Base-by-base conservation (phyloP, 345 rosid species). In the Sapria himalayana region DNA sequence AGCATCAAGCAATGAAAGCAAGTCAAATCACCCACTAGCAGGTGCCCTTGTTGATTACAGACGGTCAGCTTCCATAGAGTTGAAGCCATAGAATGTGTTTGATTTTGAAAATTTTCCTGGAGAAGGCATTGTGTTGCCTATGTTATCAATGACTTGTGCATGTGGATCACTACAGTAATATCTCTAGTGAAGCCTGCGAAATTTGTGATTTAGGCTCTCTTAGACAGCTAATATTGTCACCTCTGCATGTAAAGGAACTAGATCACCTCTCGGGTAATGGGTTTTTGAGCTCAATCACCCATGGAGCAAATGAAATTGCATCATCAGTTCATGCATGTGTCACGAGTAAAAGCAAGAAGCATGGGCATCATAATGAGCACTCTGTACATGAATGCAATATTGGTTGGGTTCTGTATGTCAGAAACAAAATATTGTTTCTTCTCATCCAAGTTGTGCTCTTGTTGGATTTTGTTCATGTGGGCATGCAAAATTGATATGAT, bases 101-200 rank as follows among this genome's bases (percentile, higher is more conserved):
- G n/a, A n/a, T n/a, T n/a, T n/a, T n/a, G n/a, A n/a, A n/a, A n/a
- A n/a, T n/a, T n/a, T n/a, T n/a, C n/a, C n/a, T n/a, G n/a, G n/a
- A n/a, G n/a, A n/a, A n/a, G 23, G 72, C 79, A 52, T 89, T 94
- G 98, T 76, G 93, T 60, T 89, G 98, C 73, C 69, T 76, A 65
- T 89, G 98, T 94, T 89, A 94, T 61, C 98, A 89, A 51, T 78
- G 78, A 29, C 81, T 89, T 50, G 73, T 89, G 21, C 98, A 89
- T 52, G 91, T 89, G 12, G 98, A 89, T 62, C 82, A 94, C 51
- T 93, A 76, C 44, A 52, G 59, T 58, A 74, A 54, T 41, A 67
- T 89, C 81, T 73, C 69, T 13, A 74, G 46, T 56, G 93, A 89
- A 65, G 72, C 67, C 8, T 93, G 94, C 39, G 81, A 79, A 56